A percentile compares a stretch with the other conserved stretches of the same genome.
phyloP scores from a whole-genome alignment of 2,329 filamentous ascomycete genomes.

The Hymenoscyphus repandus region DNA sequence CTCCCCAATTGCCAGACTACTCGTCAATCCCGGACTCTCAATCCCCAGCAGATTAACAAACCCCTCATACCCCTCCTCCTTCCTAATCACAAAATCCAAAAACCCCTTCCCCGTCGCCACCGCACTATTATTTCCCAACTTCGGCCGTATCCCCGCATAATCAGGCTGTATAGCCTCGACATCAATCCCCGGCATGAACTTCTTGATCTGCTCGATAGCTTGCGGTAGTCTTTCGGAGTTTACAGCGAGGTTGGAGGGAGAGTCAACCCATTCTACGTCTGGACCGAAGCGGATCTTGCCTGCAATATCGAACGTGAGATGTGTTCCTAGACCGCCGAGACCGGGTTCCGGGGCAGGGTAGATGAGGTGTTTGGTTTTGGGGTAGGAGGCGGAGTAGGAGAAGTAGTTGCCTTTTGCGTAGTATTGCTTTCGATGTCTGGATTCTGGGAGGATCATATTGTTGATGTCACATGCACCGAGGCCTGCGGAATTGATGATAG shows the following conservation, averaged over 20 bases:
- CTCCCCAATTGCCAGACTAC: constrained; percentile 78
- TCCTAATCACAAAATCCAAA: constrained; percentile 75
- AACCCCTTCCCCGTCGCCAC: constrained; percentile 64
- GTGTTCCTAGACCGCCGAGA: constrained; percentile 80
- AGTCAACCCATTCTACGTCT: constrained; percentile 87
- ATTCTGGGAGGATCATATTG: constrained; percentile 70
- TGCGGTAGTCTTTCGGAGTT: constrained; percentile 56
- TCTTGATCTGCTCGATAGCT: constrained; percentile 69
- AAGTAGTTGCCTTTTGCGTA: constrained; percentile 98
- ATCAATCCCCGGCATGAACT: constrained; percentile 74
- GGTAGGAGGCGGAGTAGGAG: constrained; percentile 64
- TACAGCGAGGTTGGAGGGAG: constrained; percentile 63
- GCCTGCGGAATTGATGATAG: constrained; percentile 80
- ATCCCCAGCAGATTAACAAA: constrained; percentile 91
- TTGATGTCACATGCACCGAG: constrained; percentile 70
- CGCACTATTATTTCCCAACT: constrained; percentile 58
- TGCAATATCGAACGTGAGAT: constrained; percentile 83
- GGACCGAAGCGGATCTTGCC: constrained; percentile 88
- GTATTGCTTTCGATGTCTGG: constrained; percentile 55
- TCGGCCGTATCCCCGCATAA: constrained; percentile 89
- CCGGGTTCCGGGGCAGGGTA: constrained; percentile 85
- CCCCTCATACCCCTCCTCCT: constrained; percentile 71
- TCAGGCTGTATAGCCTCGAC: constrained; percentile 63
- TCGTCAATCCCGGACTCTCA: constrained; percentile 89
- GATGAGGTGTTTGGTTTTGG: constrained; percentile 66